Base-by-base conservation (phyloP, 305 asterid genomes). In the Solanum chacoense region DNA sequence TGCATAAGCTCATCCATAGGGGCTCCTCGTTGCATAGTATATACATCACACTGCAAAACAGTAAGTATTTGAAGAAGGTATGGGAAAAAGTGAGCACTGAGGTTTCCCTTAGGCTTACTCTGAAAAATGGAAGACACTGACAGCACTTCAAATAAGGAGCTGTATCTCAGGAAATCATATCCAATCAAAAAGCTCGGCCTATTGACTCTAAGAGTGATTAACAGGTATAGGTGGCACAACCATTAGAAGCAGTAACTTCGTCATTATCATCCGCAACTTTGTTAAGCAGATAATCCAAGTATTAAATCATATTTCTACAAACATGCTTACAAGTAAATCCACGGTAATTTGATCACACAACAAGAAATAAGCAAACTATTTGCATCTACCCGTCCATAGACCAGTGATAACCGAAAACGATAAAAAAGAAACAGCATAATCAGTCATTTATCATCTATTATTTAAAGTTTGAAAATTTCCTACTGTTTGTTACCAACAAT, bases 11-110 rank as follows among this genome's bases (percentile, higher is more conserved):
- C 98, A 95, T 94, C 99, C 99, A 97, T 40, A 96, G 94, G 26
- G 99, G 99, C 93, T 95, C 99, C 95, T 96, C 99, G 71, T 94
- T 95, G 96, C 99, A 96, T 76, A 96, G 89, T 84, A 95, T 93
- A 92, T 94, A 97, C 97, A 97, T 94, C 85, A 97, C 98, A 91
- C 99, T 97, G 92, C 95, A 94, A 20, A 29, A 42, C 36, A 86
- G 91, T 59, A 88, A 90, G 89, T 83, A 38, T 84, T 88, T 89
- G 84, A 88, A 89, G 84, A 90, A 79, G 24, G 6, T 88, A 88
- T 11, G 83, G 86, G 37, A 87, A 24, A 86, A 86, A n/a, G 31
- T 32, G 74, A 36, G 74, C 89, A 34, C 45, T 32, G 55, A 87
- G 24, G 9, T 31, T 87, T 32, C 45, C 88, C 31, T 86, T 71